phyloP scores from a whole-genome alignment of 495 filamentous ascomycete genomes.

The Emericellopsis terricola region DNA sequence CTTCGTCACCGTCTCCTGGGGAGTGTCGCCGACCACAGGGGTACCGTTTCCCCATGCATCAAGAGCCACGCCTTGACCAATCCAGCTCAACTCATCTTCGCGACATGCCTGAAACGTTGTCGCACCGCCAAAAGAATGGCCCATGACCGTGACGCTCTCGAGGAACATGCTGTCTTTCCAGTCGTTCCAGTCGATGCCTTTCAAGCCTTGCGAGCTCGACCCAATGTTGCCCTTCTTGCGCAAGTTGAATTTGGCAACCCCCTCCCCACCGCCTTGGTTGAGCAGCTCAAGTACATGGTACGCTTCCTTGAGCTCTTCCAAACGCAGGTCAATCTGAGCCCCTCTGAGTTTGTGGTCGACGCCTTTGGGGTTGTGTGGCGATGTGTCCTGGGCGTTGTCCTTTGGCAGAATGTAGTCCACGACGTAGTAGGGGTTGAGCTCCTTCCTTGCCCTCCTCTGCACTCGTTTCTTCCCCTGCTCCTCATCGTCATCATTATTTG shows the following conservation, averaged over 20 bases:
- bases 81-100: conserved; percentile 25
- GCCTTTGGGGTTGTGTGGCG: conserved; percentile 14
- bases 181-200: conserved; percentile 19
- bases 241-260: conserved; percentile 26
- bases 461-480: conserved; percentile 1
- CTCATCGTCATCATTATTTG: conserved; percentile 2
- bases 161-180: conserved; percentile 23
- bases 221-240: conserved; percentile 30
- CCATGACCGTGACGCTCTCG: conserved; percentile 38
- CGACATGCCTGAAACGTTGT: conserved; percentile 42
- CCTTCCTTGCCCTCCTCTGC: conserved; percentile 2
- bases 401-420: conserved; percentile 27
- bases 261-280: conserved; percentile 23
- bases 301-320: conserved; percentile 41
- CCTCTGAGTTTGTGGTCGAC: conserved; percentile 25
- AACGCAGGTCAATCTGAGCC: conserved; percentile 40
- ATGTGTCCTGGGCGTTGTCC: conserved; percentile 20
- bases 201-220: conserved; percentile 24
- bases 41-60: conserved; percentile 36
- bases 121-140: conserved; percentile 49
- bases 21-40: conserved; percentile 13
- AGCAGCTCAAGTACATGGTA: conserved; percentile 35
- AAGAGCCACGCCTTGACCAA: conserved; percentile 39
- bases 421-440: conserved; percentile 11
- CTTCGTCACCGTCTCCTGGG: conserved; percentile 21